Evolutionary conservation across 805 yeast species (phyloP), one percentile per base, ranked within the genome.

Genomic region (Wickerhamomyces bovis): DNA sequence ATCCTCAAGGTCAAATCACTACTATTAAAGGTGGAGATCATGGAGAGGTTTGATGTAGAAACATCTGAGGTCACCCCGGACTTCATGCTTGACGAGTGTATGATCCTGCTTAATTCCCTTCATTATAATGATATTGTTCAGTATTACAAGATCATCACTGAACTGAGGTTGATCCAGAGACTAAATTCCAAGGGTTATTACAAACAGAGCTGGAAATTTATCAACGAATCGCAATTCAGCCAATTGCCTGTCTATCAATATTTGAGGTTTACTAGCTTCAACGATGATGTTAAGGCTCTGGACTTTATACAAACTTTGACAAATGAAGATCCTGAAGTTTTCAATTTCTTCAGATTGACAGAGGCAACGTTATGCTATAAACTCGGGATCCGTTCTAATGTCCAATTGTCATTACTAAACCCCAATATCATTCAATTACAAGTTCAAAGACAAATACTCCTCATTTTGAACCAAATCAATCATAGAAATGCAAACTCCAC

Each of bases 11-110:
- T 30, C 11, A 23, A 28, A 18, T 38, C 44, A n/a, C 22, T 48
- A 9, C 36, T 48, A 12, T n/a, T 48, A 21, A 48, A 48, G 30
- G 40, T 45, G 30, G 48, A 48, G 8, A 39, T 48, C 13, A 40
- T 48, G 1, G 20, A 38, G 4, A 31, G 39, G 35, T 44, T 39
- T 22, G 13, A 30, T 6, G 43, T 40, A 2, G 35, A 22, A 6
- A 40, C 36, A 6, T 15, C 9, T 12, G 49, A 45, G 19, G 18
- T 48, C 2, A 23, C 26, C 3, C 39, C 48, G 16, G 51, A 42
- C 10, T 43, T 31, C 22, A 16, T 48, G 10, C n/a, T 48, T n/a
- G 48, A 48, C 15, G 42, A 44, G 15, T 43, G 40, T 3, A 48
- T 22, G 16, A 35, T 48, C 26, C 28, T 39, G 7, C 36, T 41